Base-by-base conservation (phyloP, 306 rosid species). In the Corylus americana region DNA sequence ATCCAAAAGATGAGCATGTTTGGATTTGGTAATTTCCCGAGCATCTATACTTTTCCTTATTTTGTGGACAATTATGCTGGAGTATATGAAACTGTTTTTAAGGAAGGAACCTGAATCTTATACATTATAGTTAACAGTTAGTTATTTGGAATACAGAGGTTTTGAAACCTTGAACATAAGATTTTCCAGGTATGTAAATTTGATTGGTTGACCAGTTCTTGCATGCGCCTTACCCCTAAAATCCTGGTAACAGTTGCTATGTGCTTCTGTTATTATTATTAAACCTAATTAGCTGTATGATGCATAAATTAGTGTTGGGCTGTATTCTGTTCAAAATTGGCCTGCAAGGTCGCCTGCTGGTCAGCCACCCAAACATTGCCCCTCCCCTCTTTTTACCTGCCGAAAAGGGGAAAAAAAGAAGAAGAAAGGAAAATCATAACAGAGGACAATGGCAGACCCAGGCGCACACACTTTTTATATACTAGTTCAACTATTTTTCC, bases 1-100 rank as follows among this genome's bases (percentile, higher is more conserved):
- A 82, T 90, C 74, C 98, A 91, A 68, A 90, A 89, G 92, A 95
- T 91, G 0, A 95, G 99, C 86, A 95, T 91, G 94, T 89, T 95
- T 76, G 99, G 99, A 74, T 86, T 93, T 78, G 97, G 99, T 95
- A 93, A 86, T 85, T 74, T 73, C 73, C 79, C 31, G 73, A 77
- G 31, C 49, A 68, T 70, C 44, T 58, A 20, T 71, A 35, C 70
- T 73, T 44, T 78, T 49, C 50, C 51, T 59, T 64, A 25, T 71
- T 49, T 70, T 37, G 69, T n/a, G 14, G 3, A 39, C 17, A 42
- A 51, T 68, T n/a, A 68, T 68, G 51, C 14, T 9, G 1, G 51
- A 68, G 17, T 39, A 42, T 2, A 31, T 68, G 4, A n/a, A 44
- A 44, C 25, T 39, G 8, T 1, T 39, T 39, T 39, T 0, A 18